These are phyloP conservation scores for Penicillium decumbens DNA, from an alignment of 2,329 filamentous ascomycete genomes.

Conservation along the genomic window DNA sequence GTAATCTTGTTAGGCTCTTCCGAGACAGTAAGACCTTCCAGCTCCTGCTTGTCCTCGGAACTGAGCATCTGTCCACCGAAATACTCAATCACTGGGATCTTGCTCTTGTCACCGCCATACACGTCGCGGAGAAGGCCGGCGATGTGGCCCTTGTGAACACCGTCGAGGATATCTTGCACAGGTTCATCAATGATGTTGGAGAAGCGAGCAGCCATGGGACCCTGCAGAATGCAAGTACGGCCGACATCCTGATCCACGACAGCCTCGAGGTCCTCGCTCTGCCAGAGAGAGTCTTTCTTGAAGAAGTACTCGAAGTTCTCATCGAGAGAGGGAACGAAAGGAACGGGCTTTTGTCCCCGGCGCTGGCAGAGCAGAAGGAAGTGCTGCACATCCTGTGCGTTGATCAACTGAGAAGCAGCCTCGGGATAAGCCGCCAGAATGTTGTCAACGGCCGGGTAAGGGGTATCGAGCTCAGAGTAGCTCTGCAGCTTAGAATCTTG, in stretches of 20 bases:
- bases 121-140: slow-evolving; percentile 70
- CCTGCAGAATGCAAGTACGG: slow-evolving; percentile 92
- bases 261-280: slow-evolving; percentile 94
- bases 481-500: slow-evolving; percentile 81
- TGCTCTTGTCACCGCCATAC: slow-evolving; percentile 67
- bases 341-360: slow-evolving; percentile 89
- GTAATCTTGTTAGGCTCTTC: slow-evolving; percentile 74
- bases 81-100: slow-evolving; percentile 85
- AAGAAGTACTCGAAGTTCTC: slow-evolving; percentile 99
- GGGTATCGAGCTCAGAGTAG: slow-evolving; percentile 80
- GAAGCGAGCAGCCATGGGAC: slow-evolving; percentile 86
- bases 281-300: slow-evolving; percentile 99
- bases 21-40: slow-evolving; percentile 80
- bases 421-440: slow-evolving; percentile 82
- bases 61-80: slow-evolving; percentile 83
- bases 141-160: slow-evolving; percentile 86
- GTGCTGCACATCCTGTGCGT: slow-evolving; percentile 95
- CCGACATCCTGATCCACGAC: slow-evolving; percentile 95
- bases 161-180: slow-evolving; percentile 88
- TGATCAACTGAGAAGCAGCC: slow-evolving; percentile 86
- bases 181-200: slow-evolving; percentile 88
- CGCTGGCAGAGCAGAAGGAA: slow-evolving; percentile 91
- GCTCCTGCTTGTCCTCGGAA: slow-evolving; percentile 64
- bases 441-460: slow-evolving; percentile 70
- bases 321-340: slow-evolving; percentile 91